phyloP scores from a whole-genome alignment of 2,329 filamentous ascomycete genomes.

The Chaetomium sp. region DNA sequence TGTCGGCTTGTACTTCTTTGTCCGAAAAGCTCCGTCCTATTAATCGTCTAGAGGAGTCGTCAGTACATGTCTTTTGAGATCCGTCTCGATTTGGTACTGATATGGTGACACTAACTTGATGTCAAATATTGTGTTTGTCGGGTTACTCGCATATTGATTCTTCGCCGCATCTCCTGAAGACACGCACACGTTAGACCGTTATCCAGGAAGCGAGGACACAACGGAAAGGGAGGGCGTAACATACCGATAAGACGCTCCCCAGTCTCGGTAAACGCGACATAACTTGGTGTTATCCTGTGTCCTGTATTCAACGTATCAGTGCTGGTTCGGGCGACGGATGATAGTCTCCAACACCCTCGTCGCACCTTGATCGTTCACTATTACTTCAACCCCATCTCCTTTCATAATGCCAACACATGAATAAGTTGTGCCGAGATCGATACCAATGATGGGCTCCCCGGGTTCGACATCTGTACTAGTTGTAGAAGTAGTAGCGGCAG shows the following conservation, averaged over 20 bases:
- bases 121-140: constrained; percentile 68
- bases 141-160: constrained; percentile 83
- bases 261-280: constrained; percentile 84
- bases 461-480: constrained; percentile 2
- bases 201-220: too few relatives aligned
- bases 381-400: constrained; percentile 85
- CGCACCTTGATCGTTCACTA: constrained; percentile 76
- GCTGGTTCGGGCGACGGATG: background rate
- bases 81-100: too few relatives aligned
- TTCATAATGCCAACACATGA: constrained; percentile 87
- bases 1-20: constrained; percentile 81
- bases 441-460: constrained; percentile 20
- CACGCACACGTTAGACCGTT: background rate
- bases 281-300: constrained; percentile 92
- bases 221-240: background rate
- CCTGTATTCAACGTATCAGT: constrained; percentile 36
- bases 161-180: constrained; percentile 69
- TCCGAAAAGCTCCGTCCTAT: constrained; percentile 79
- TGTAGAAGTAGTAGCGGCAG: constrained; percentile 5
- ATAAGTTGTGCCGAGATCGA: constrained; percentile 23
- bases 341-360: constrained; percentile 1
- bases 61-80: background rate
- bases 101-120: constrained; percentile 49
- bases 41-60: constrained; percentile 44
- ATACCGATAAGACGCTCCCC: constrained; percentile 85